phyloP scores from a whole-genome alignment of 805 yeast genomes.

The Saccharomyces jurei region DNA sequence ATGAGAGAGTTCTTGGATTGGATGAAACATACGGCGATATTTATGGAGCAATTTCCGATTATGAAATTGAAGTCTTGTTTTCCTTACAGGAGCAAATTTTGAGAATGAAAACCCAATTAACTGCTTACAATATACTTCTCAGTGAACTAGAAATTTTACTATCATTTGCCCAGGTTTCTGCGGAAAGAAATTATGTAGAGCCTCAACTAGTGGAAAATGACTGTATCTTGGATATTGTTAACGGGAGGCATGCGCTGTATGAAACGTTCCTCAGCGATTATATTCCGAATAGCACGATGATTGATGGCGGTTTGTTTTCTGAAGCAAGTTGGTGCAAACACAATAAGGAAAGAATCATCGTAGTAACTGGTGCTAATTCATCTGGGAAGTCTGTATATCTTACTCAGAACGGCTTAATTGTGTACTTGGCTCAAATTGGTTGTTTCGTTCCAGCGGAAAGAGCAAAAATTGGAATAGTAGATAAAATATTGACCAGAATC shows the following conservation, averaged over 20 bases:
- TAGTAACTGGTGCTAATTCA: conserved; percentile 44
- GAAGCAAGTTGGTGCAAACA: conserved; percentile 7
- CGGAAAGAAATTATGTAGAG: conserved; percentile 21
- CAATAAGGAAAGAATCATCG: conserved; percentile 23
- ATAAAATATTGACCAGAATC: conserved; percentile 41
- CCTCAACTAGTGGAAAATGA: conserved; percentile 29
- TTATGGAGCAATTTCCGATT: conserved; percentile 33
- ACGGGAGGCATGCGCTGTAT: conserved; percentile 42
- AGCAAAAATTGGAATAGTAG: conserved; percentile 41
- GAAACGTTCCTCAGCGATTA: conserved; percentile 34
- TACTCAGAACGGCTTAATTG: conserved; percentile 41
- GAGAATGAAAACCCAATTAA: conserved; percentile 7
- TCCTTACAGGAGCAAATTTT: conserved; percentile 24
- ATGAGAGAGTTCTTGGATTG: conserved; percentile 22
- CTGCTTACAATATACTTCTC: conserved; percentile 16
- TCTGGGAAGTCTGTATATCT: conserved; percentile 48
- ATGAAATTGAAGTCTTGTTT: conserved; percentile 35
- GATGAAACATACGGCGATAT: conserved; percentile 38
- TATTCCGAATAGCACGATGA: conserved; percentile 36
- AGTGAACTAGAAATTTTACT: conserved; percentile 34
- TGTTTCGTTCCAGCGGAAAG: conserved; percentile 44
- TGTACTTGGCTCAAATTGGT: conserved; percentile 46
- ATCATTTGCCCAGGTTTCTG: conserved; percentile 30
- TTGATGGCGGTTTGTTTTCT: conserved; percentile 19
- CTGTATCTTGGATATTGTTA: conserved; percentile 25